A percentile compares a stretch with the other conserved stretches of the same genome.
Conservation (phyloP, 495 filamentous ascomycete species). For the Talaromyces liani region DNA sequence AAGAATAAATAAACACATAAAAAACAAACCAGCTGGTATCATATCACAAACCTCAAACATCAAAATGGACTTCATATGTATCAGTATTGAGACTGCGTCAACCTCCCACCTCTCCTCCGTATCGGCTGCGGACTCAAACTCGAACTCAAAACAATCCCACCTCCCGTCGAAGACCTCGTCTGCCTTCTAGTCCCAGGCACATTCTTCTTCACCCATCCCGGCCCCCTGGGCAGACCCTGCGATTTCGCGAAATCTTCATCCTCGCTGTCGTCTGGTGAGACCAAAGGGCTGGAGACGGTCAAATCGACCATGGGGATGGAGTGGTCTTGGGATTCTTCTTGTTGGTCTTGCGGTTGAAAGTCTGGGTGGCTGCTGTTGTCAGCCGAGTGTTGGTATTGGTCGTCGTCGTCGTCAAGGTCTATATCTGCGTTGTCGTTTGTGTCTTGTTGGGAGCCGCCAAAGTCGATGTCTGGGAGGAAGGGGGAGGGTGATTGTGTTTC, state of each 20-base stretch:
- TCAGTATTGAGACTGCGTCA: not conserved
- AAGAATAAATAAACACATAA: not conserved
- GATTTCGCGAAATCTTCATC: slow-evolving; percentile 23
- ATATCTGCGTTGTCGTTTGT: not conserved
- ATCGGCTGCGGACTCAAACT: slow-evolving; percentile 20
- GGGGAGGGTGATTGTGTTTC: not conserved
- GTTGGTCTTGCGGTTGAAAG: slow-evolving; percentile 1
- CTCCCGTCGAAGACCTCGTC: slow-evolving; percentile 17
- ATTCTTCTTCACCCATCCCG: slow-evolving; percentile 31
- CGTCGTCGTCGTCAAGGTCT: not conserved
- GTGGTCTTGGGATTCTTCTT: slow-evolving; percentile 6
- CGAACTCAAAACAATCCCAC: slow-evolving; percentile 16
- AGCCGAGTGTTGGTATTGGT: not conserved
- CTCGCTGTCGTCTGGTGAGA: slow-evolving; percentile 20
- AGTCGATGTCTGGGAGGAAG: not conserved
- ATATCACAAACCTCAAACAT: not conserved
- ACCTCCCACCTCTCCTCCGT: slow-evolving; percentile 14
- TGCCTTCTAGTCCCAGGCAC: slow-evolving; percentile 10
- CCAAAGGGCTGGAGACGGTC: slow-evolving; percentile 31
- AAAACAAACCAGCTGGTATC: not conserved
- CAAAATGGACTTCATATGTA: not conserved
- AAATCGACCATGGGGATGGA: slow-evolving; percentile 29
- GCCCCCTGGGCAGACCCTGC: slow-evolving; percentile 23
- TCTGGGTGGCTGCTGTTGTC: not conserved
- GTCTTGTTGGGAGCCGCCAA: not conserved